These are phyloP conservation scores for Septoria petroselini DNA, from an alignment of 2,329 filamentous ascomycete genomes.

Conservation along the genomic window DNA sequence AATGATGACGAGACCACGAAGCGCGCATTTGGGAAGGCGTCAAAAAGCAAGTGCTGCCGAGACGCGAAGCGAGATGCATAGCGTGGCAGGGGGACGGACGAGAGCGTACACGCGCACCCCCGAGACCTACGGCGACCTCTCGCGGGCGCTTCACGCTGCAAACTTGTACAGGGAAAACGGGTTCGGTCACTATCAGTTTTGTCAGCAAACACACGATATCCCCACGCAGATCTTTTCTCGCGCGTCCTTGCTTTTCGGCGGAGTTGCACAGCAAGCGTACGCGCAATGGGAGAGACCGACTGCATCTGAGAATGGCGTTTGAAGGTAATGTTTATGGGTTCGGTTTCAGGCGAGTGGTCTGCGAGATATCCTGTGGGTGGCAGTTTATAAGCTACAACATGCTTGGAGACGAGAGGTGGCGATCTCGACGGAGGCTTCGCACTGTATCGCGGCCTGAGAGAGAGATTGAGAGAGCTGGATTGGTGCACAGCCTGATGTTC, in stretches of 20 bases:
- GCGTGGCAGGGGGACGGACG: conserved; percentile 5
- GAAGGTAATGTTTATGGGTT: conserved; percentile 13
- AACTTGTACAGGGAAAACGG: conserved; percentile 22
- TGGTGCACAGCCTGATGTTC: neutral
- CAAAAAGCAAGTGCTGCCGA: conserved; percentile 24
- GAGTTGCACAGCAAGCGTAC: conserved; percentile 9
- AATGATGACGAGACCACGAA: conserved; percentile 19
- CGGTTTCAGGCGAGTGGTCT: conserved; percentile 2
- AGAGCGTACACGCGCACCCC: conserved; percentile 1
- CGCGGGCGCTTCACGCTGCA: conserved; percentile 10
- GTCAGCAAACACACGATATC: conserved; percentile 6
- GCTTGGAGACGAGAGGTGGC: neutral
- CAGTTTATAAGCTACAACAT: conserved; percentile 3
- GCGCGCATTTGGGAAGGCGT: conserved; percentile 20
- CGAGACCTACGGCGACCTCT: conserved; percentile 10
- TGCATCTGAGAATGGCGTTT: conserved; percentile 17
- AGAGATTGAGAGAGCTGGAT: neutral
- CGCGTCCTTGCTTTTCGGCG: neutral
- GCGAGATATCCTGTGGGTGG: too few relatives aligned
- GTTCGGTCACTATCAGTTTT: too few relatives aligned
- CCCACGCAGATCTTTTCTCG: conserved; percentile 2
- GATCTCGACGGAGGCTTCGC: neutral
- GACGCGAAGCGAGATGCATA: conserved; percentile 16
- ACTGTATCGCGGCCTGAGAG: too few relatives aligned
- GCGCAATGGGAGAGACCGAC: conserved; percentile 4